These are phyloP conservation scores for Ustilago nuda DNA, from an alignment of 1,284 basidiomycete genomes.

Conservation along the genomic window DNA sequence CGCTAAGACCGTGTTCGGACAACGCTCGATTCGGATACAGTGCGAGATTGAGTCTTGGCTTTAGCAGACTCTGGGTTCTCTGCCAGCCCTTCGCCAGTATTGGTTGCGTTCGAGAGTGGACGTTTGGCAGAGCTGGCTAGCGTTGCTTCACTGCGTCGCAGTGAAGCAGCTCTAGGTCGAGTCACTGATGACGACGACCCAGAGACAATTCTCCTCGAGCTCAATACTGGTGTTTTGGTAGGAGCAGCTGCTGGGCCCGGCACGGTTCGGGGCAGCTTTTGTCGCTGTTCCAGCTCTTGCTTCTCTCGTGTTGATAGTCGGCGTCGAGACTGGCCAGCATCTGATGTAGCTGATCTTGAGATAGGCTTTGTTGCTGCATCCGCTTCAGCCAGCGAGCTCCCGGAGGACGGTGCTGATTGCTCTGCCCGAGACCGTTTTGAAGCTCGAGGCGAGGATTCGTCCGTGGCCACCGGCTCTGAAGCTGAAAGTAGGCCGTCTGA, in stretches of 20 bases:
- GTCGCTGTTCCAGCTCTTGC: slow-evolving; percentile 28
- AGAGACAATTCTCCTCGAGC: slow-evolving; percentile 27
- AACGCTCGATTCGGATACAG: slow-evolving; percentile 5
- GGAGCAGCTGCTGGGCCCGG: neutral
- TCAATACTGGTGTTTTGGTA: slow-evolving; percentile 26
- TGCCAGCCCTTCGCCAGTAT: slow-evolving; percentile 16
- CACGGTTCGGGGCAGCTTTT: slow-evolving; percentile 6
- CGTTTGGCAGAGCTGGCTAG: slow-evolving; percentile 20
- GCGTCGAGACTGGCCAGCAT: slow-evolving; percentile 24
- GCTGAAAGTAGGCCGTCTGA: slow-evolving; percentile 1
- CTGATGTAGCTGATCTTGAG: neutral
- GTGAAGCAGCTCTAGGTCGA: slow-evolving; percentile 31
- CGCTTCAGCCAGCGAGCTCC: neutral
- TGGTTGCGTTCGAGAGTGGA: slow-evolving; percentile 37
- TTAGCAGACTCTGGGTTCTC: neutral
- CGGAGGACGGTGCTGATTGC: neutral
- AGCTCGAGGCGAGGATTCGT: slow-evolving; percentile 8
- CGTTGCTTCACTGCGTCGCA: slow-evolving; percentile 26
- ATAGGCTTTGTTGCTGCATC: neutral
- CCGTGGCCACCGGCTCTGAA: neutral
- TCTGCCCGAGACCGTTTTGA: slow-evolving; percentile 19
- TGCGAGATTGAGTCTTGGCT: slow-evolving; percentile 12
- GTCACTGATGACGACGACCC: slow-evolving; percentile 31
- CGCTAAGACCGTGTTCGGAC: slow-evolving; percentile 23
- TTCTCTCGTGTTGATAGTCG: slow-evolving; percentile 43